Evolutionary conservation across 768 basidiomycete species (phyloP).

Genomic region (Neoboletus magnificus): DNA sequence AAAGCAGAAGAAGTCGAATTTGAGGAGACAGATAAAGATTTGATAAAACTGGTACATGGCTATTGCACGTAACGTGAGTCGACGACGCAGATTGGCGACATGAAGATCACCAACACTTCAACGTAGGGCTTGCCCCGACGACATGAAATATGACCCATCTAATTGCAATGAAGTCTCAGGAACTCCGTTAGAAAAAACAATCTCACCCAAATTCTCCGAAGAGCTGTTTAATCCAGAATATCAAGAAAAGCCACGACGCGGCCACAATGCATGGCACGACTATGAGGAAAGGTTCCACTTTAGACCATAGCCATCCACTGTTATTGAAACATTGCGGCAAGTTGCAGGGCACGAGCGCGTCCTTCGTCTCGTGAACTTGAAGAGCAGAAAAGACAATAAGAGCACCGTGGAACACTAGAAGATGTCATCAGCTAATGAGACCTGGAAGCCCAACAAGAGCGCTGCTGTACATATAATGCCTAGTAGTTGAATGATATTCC

Average conservation of each 20-base stretch:
- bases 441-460: slow-evolving; percentile 1
- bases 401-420: slow-evolving; percentile 64
- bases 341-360: slow-evolving; percentile 46
- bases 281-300: slow-evolving; percentile 65
- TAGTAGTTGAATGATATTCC: slow-evolving; percentile 76
- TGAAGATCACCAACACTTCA: slow-evolving; percentile 59
- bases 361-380: slow-evolving; percentile 72
- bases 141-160: slow-evolving; percentile 93
- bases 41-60: slow-evolving; percentile 90
- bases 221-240: slow-evolving; percentile 67
- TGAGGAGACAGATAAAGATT: slow-evolving; percentile 82
- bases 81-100: neutral
- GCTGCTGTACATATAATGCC: slow-evolving; percentile 61
- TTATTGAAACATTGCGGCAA: slow-evolving; percentile 44
- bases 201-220: slow-evolving; percentile 81
- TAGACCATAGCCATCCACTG: slow-evolving; percentile 53
- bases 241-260: slow-evolving; percentile 60
- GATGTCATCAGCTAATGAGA: slow-evolving; percentile 1
- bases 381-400: slow-evolving; percentile 72
- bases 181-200: neutral
- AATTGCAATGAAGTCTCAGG: slow-evolving; percentile 4
- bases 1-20: slow-evolving; percentile 89
- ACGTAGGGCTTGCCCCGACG: slow-evolving; percentile 79
- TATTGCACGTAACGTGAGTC: slow-evolving; percentile 28
- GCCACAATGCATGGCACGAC: slow-evolving; percentile 69